Base-by-base conservation (phyloP, 371 early-diverging fungal species). In the Apophysomyces variabilis region DNA sequence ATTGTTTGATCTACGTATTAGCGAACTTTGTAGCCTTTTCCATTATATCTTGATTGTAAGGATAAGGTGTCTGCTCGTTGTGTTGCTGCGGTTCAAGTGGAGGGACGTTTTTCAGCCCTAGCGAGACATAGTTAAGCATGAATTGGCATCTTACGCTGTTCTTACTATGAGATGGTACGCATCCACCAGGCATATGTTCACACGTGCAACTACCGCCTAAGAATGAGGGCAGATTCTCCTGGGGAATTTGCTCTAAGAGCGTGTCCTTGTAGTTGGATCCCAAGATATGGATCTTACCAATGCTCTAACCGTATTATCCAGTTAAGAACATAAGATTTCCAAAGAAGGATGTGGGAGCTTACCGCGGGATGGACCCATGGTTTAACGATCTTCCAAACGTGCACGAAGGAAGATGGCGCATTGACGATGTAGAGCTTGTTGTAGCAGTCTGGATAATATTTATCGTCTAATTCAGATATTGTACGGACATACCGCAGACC, bases 371-470 rank as follows among this genome's bases (percentile, higher is more conserved):
- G 94, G 54, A 95, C 77, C 93, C 93, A 94, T 43, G 80, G 84
- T 70, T 90, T 93, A 63, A 92, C 87, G 64, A 94, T 84, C 37
- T 85, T 88, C 90, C 93, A 95, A 39, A 92, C 90, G 57, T 87
- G 87, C 32, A 93, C 86, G 79, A 95, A 95, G 50, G 93, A 81
- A 37, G 79, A 80, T 7, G 95, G 95, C 50, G 91, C 89, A 76
- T 95, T 95, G 61, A 94, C 89, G 38, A 95, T 75, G 59, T 88
- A 95, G 14, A 93, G 85, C 65, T 85, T 89, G 66, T 87, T 85
- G 64, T 94, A 81, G 56, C 92, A 86, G 69, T 94, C 95, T 14
- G 95, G 95, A 66, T 94, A 95, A 61, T 91, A 89, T 54, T 87
- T 88, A 68, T 93, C 92, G 76, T 93, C 93, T 63, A 85, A 80